These are phyloP conservation scores for Malassezia pachydermatis DNA, from an alignment of 1,284 basidiomycete genomes.

Conservation along the genomic window DNA sequence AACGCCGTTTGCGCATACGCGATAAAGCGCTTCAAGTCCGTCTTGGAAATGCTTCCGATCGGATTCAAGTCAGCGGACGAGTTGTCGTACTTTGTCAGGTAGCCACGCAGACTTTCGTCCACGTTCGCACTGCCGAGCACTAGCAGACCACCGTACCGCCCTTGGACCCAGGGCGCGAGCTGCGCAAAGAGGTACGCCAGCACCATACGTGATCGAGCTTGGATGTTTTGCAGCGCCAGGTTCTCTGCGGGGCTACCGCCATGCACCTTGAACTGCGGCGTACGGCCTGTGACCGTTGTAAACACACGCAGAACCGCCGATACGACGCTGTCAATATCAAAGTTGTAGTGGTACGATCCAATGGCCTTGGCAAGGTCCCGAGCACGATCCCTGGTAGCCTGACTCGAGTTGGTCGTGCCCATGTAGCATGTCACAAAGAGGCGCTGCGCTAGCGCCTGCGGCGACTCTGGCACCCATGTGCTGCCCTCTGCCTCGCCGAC, in stretches of 20 bases:
- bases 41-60: constrained; percentile 95
- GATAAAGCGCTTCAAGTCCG: constrained; percentile 92
- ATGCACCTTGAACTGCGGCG: constrained; percentile 75
- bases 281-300: constrained; percentile 66
- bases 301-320: constrained; percentile 75
- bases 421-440: constrained; percentile 98
- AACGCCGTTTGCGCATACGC: constrained; percentile 69
- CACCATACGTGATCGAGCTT: constrained; percentile 88
- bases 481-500: constrained; percentile 70
- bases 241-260: constrained; percentile 83
- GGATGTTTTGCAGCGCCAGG: constrained; percentile 92
- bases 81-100: constrained; percentile 92
- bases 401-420: constrained; percentile 90
- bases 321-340: constrained; percentile 92
- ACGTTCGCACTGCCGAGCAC: constrained; percentile 96
- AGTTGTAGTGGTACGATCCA: constrained; percentile 63
- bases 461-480: constrained; percentile 69
- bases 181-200: constrained; percentile 96
- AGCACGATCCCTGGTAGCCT: constrained; percentile 74
- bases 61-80: constrained; percentile 81
- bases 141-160: constrained; percentile 70
- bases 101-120: constrained; percentile 82
- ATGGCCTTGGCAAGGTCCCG: constrained; percentile 77
- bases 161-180: constrained; percentile 82
- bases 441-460: constrained; percentile 70